Base-by-base conservation (phyloP, 495 filamentous ascomycete genomes). In the Penicillium turbatum region DNA sequence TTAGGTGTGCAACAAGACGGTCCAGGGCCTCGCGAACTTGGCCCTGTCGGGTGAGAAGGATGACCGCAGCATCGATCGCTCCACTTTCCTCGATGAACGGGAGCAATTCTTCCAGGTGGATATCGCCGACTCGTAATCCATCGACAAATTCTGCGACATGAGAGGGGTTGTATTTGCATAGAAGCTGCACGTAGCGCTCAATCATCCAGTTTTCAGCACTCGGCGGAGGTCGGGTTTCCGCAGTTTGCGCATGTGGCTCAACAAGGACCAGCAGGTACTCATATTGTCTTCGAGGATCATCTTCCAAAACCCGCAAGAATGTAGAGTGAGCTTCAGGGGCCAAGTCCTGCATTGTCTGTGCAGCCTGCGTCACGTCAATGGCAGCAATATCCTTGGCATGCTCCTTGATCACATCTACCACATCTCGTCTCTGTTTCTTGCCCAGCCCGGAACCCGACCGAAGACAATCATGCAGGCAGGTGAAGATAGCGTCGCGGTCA, bases 21-120 rank as follows among this genome's bases (percentile, higher is more conserved):
- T 84, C 79, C 82, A 98, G 92, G 8, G 90, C 93, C 46, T 85
- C 82, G 51, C 81, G 78, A 11, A 95, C 79, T 65, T 93, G 85
- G 12, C 93, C 95, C 61, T 97, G 93, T 56, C 89, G 79, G 40
- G 92, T 89, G 76, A 97, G 87, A 9, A 98, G 77, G 16, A 95
- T 82, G 21, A 98, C 89, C 2, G 90, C 92, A 11, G 92, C 93
- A 73, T 98, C 95, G 36, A 98, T 82, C 13, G 90, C 89, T 2
- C 91, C 93, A 51, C 84, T 89, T 45, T 84, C 81, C 65, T 98
- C 93, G 76, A 98, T 89, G 1, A 83, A 81, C 4, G 93, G 90
- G 10, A 98, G 74, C 6, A 98, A 76, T 58, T 87, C 81, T 16
- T 90, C 88, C 0, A 98, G 79, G 11, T 86, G 82, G 30, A 98